A percentile compares a stretch with the other conserved stretches of the same genome.
Conservation (phyloP, 225 moss, liverwort and hornwort genomes). For the Rhytidiadelphus loreus region DNA sequence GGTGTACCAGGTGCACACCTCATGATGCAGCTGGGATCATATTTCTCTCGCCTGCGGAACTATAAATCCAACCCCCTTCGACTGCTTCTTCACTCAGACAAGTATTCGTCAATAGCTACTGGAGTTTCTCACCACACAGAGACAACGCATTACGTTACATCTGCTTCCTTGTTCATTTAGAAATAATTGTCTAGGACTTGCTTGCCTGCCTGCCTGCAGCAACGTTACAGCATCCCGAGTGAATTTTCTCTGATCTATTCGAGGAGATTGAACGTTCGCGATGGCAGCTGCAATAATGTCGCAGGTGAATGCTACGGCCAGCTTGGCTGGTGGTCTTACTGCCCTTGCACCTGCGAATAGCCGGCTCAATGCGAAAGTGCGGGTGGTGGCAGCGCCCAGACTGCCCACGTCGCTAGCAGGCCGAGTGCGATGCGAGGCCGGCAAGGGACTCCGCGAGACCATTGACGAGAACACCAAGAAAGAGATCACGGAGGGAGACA, state of each 20-base stretch:
- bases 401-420: background rate
- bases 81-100: background rate
- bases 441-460: background rate
- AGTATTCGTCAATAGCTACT: background rate
- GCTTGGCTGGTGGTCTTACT: background rate
- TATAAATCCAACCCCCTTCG: background rate
- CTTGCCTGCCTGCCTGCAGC: background rate
- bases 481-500: slow-evolving; percentile 16
- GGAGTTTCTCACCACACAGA: too few relatives aligned
- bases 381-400: background rate
- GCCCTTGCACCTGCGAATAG: background rate
- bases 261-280: background rate
- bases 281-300: background rate
- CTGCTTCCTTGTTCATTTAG: too few relatives aligned
- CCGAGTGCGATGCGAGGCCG: slow-evolving; percentile 8
- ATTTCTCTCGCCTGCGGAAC: too few relatives aligned
- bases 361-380: background rate
- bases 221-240: background rate
- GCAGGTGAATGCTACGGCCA: background rate
- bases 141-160: background rate
- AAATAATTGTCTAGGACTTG: background rate
- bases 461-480: slow-evolving; percentile 12
- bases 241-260: background rate
- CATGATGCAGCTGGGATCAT: background rate
- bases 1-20: background rate